These are phyloP conservation scores for Carex sylvatica DNA, from an alignment of 202 grass and related monocot species.

Conservation along the genomic window DNA sequence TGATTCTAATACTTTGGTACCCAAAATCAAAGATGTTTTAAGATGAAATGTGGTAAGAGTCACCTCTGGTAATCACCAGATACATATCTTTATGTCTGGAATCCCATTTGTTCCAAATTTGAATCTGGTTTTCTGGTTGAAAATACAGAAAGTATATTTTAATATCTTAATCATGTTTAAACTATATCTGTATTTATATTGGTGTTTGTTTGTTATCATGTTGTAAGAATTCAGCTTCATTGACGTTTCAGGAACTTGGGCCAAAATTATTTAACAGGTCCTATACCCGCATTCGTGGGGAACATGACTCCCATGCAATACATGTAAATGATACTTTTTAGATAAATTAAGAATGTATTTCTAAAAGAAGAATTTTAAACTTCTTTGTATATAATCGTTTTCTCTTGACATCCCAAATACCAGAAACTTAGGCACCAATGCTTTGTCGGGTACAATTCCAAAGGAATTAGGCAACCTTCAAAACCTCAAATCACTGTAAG, in stretches of 20 bases:
- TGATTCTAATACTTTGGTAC: neutral
- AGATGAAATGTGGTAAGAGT: neutral
- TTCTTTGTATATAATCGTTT: neutral
- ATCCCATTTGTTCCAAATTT: neutral
- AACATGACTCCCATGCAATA: slow-evolving; percentile 54
- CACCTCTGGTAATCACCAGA: neutral
- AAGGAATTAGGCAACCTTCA: slow-evolving; percentile 80
- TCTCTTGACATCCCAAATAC: slow-evolving; percentile 12
- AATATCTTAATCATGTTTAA: neutral
- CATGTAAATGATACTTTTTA: slow-evolving; percentile 38
- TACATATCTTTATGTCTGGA: neutral
- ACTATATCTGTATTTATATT: neutral
- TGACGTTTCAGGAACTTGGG: slow-evolving; percentile 43
- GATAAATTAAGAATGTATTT: neutral
- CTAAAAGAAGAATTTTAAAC: neutral
- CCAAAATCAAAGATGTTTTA: neutral
- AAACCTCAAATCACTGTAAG: slow-evolving; percentile 59
- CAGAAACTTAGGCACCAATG: slow-evolving; percentile 55
- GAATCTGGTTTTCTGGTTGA: neutral
- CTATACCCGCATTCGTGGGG: slow-evolving; percentile 61
- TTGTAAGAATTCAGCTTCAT: neutral
- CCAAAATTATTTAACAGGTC: slow-evolving; percentile 62
- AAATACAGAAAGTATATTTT: neutral
- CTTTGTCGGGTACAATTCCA: slow-evolving; percentile 65
- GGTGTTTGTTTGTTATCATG: neutral